Conservation (phyloP, 768 basidiomycete genomes). For the Psilocybe cyanescens region DNA sequence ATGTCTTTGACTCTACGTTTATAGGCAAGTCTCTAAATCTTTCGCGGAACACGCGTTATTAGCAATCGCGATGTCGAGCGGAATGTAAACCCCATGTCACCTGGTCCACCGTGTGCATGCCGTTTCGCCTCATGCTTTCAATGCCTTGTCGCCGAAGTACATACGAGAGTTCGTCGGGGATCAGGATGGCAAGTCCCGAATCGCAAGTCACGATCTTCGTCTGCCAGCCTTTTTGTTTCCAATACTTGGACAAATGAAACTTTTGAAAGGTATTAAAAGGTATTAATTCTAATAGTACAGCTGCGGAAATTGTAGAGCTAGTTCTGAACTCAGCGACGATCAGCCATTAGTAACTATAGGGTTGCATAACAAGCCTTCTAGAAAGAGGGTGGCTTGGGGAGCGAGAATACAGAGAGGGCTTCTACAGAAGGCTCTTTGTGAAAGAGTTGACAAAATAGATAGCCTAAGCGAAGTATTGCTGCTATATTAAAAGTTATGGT, state of each 20-base stretch:
- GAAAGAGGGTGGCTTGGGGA: background rate
- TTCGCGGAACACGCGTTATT: background rate
- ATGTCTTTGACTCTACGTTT: background rate
- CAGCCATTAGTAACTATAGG: background rate
- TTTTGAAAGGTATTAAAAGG: background rate
- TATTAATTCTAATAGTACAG: background rate
- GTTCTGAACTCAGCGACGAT: background rate
- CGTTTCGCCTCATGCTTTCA: background rate
- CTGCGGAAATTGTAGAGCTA: background rate
- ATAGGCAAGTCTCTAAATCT: background rate
- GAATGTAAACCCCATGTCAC: background rate
- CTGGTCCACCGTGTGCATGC: background rate
- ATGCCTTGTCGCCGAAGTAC: background rate
- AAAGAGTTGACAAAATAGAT: background rate
- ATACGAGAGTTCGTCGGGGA: background rate
- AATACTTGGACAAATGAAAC: background rate
- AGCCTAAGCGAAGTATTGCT: background rate
- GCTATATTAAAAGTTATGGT: background rate
- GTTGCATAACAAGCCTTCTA: background rate
- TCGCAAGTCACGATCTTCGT: background rate
- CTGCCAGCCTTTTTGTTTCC: background rate
- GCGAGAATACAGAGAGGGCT: background rate
- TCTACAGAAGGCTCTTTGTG: background rate
- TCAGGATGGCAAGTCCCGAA: background rate
- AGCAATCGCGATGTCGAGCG: background rate